Percentiles rank a stretch among this genome's conserved stretches.
These are phyloP conservation scores for Helicostylum pulchrum DNA, from an alignment of 192 early-diverging fungal species.

Conservation along the genomic window DNA sequence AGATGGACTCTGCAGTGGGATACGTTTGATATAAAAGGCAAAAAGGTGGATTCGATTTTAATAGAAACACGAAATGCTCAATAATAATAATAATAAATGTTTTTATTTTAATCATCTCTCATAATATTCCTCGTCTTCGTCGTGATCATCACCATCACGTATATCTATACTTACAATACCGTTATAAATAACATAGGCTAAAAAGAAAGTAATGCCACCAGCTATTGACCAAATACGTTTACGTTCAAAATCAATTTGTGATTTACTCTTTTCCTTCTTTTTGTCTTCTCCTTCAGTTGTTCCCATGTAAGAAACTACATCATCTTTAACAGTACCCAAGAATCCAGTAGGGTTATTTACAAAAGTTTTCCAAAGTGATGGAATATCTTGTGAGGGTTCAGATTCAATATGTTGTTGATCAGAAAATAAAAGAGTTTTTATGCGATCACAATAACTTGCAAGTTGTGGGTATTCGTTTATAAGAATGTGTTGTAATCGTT, in stretches of 20 bases:
- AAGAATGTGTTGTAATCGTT: constrained; percentile 63
- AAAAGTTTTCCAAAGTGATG: constrained; percentile 41
- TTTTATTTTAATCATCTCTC: background rate
- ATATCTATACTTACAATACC: constrained; percentile 55
- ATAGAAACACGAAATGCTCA: background rate
- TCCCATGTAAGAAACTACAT: constrained; percentile 11
- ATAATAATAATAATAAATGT: no score
- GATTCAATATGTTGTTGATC: constrained; percentile 24
- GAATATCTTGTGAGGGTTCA: constrained; percentile 29
- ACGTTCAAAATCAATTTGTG: constrained; percentile 48
- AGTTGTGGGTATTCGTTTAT: constrained; percentile 66
- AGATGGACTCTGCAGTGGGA: constrained; percentile 26
- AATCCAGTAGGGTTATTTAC: constrained; percentile 36
- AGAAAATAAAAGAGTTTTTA: constrained; percentile 42
- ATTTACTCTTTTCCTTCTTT: constrained; percentile 29
- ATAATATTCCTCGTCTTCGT: constrained; percentile 38
- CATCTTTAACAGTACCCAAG: constrained; percentile 34
- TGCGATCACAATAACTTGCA: constrained; percentile 57
- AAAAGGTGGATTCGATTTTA: constrained; percentile 14
- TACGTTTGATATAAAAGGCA: constrained; percentile 17
- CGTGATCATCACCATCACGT: constrained; percentile 41
- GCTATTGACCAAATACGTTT: constrained; percentile 51
- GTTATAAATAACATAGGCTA: constrained; percentile 56
- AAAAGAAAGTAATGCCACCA: constrained; percentile 43
- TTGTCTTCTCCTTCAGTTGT: background rate